Base-by-base conservation (phyloP, 2,329 filamentous ascomycete species). In the Apiospora aurea region DNA sequence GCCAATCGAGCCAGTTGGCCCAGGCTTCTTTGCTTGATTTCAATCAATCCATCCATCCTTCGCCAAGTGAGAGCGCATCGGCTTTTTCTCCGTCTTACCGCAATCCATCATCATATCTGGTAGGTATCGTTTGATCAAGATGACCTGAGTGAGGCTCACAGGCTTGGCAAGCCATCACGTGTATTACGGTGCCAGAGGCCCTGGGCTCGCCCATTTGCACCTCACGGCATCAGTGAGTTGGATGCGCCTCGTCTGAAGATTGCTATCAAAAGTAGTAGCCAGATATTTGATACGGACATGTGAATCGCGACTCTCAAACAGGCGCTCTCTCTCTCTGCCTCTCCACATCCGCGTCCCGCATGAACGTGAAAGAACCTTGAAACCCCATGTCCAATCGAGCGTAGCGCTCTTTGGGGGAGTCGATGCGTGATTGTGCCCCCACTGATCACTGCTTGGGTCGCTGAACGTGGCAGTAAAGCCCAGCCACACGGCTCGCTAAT, bases 341-440 rank as follows among this genome's bases (percentile, higher is more conserved):
- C 69, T 70, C 53, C 38, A 44, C 69, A 44, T 24, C 69, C 38
- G 69, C 57, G 53, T 64, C 34, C 57, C 57, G 57, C 57, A 64
- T 64, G 34, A 64, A 64, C 57, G 57, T 13, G 57, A 64, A 64
- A 10, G 57, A 64, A 64, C 57, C 57, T 64, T 64, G 57, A 64
- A 64, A 64, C 57, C 57, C 57, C 57, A 64, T 64, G 57, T 64
- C 57, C 57, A 64, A 64, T 64, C 29, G 34, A 64, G 57, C 57
- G n/a, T 64, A 64, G 57, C 57, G 57, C 34, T 64, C 57, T 64
- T 64, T 64, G 57, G 57, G 49, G 57, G 29, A n/a, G 57, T 64
- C 57, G 21, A 64, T 64, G 57, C 24, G 13, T 64, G 57, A 64
- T 24, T 64, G 57, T n/a, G 57, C 57, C 57, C 57, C 57, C 57